These are phyloP conservation scores for Hondaea fermentalgiana DNA, from an alignment of 108 stramenopile genomes.

Conservation along the genomic window DNA sequence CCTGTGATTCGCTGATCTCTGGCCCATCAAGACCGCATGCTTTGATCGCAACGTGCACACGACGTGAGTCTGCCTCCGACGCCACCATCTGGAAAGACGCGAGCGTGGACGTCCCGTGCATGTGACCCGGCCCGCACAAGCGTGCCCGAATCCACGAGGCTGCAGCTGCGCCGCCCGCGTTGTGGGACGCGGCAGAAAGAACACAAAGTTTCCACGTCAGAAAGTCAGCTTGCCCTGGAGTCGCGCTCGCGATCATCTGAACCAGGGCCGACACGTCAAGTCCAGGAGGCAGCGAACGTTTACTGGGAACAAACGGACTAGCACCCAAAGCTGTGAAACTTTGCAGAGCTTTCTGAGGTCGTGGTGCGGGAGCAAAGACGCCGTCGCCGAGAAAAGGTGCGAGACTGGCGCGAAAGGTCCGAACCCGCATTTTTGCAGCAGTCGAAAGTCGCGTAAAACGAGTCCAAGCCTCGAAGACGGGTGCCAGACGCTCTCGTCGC, in stretches of 20 bases:
- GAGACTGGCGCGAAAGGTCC: neutral
- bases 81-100: neutral
- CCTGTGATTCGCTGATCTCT: neutral
- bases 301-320: too few species aligned
- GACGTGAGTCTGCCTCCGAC: neutral
- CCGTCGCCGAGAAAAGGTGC: neutral
- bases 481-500: neutral
- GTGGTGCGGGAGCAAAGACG: neutral
- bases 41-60: neutral
- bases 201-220: too few species aligned
- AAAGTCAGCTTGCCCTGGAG: too few species aligned
- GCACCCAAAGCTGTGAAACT: too few species aligned
- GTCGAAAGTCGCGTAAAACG: neutral
- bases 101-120: neutral
- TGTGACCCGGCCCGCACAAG: neutral
- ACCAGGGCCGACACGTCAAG: too few species aligned
- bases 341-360: too few species aligned
- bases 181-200: too few species aligned
- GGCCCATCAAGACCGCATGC: neutral
- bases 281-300: too few species aligned
- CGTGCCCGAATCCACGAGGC: neutral
- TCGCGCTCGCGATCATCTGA: too few species aligned
- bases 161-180: too few species aligned
- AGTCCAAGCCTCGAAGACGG: neutral
- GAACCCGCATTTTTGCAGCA: neutral